Evolutionary conservation across 1,284 basidiomycete species (phyloP).

Genomic region (Fomitiporia mediterranea): DNA sequence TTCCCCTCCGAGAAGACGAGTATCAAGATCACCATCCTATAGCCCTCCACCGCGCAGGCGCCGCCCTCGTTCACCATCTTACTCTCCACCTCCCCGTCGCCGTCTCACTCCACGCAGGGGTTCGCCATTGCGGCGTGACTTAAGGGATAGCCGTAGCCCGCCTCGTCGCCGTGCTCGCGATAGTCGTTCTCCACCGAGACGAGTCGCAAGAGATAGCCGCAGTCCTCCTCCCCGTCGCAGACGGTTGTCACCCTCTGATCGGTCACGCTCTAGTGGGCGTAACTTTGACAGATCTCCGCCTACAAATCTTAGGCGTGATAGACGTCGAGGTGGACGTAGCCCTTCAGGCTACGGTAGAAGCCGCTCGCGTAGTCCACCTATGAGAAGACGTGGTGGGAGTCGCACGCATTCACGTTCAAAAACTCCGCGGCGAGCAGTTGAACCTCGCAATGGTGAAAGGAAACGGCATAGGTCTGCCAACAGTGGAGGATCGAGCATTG

Average conservation of each 20-base stretch:
- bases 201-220: slow-evolving; percentile 30
- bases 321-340: slow-evolving; percentile 6
- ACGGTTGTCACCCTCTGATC: slow-evolving; percentile 2
- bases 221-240: slow-evolving; percentile 26
- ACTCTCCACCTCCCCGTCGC: slow-evolving; percentile 52
- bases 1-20: slow-evolving; percentile 25
- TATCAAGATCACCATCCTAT: slow-evolving; percentile 23
- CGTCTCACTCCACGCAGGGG: slow-evolving; percentile 42
- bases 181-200: slow-evolving; percentile 23
- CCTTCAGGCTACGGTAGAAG: slow-evolving; percentile 24
- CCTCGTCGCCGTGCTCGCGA: slow-evolving; percentile 28
- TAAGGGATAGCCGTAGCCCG: slow-evolving; percentile 22
- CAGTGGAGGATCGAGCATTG: slow-evolving; percentile 26
- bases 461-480: slow-evolving; percentile 21
- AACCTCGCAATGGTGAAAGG: background rate
- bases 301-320: slow-evolving; percentile 15
- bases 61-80: slow-evolving; percentile 45
- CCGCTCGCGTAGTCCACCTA: slow-evolving; percentile 6
- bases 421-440: slow-evolving; percentile 8
- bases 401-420: slow-evolving; percentile 13
- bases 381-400: slow-evolving; percentile 17
- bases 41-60: slow-evolving; percentile 39
- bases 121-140: slow-evolving; percentile 28
- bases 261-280: slow-evolving; percentile 10
- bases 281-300: slow-evolving; percentile 20